Conservation (phyloP, 2,329 filamentous ascomycete genomes). For the Stylonectria norvegica region DNA sequence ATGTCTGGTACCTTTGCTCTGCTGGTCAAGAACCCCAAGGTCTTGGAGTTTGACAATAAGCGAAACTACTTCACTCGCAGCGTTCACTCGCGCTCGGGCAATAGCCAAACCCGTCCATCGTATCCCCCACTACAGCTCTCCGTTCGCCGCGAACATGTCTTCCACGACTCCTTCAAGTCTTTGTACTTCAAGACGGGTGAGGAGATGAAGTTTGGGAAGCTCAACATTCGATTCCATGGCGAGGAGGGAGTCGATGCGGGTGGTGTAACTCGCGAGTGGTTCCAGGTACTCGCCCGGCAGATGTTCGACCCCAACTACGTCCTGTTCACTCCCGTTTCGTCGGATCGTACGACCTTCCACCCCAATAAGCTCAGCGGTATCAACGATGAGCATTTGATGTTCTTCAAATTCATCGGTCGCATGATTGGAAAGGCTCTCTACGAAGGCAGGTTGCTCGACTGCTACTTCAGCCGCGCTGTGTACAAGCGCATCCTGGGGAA, state of each 20-base stretch:
- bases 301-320: conserved; percentile 99
- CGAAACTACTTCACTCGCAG: conserved; percentile 97
- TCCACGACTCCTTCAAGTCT: conserved; percentile 98
- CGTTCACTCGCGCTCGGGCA: conserved; percentile 68
- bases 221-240: conserved; percentile 94
- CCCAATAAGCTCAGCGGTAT: conserved; percentile 91
- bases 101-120: conserved; percentile 65
- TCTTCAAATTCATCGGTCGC: conserved; percentile 99
- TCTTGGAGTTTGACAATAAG: conserved; percentile 98
- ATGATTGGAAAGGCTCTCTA: conserved; percentile 98
- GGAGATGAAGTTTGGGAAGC: conserved; percentile 98
- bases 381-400: conserved; percentile 93
- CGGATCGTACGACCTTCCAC: conserved; percentile 97
- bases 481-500: conserved; percentile 98
- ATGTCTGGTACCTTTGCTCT: conserved; percentile 98
- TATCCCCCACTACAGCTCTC: conserved; percentile 75
- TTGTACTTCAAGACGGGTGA: conserved; percentile 95
- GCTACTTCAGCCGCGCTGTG: conserved; percentile 97
- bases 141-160: conserved; percentile 90
- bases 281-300: conserved; percentile 92
- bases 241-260: conserved; percentile 98
- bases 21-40: conserved; percentile 96
- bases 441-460: conserved; percentile 91
- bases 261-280: conserved; percentile 97
- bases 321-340: conserved; percentile 92